Conservation (phyloP, 164 flowering plant species). For the Echeveria elegans region DNA sequence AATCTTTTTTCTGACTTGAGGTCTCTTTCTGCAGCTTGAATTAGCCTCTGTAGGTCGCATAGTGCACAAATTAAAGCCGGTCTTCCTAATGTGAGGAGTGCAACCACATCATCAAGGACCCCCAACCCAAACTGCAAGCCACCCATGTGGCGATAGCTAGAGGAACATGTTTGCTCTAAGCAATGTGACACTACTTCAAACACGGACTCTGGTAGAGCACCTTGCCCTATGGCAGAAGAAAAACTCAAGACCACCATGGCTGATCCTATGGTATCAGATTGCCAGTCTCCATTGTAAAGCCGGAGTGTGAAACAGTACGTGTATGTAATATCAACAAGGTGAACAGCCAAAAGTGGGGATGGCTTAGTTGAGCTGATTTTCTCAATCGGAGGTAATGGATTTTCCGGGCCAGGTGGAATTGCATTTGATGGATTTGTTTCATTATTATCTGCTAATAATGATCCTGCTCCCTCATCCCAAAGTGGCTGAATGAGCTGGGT, state of each 20-base stretch:
- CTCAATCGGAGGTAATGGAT: slow-evolving; percentile 44
- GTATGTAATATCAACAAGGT: slow-evolving; percentile 73
- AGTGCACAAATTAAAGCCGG: slow-evolving; percentile 53
- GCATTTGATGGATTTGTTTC: slow-evolving; percentile 23
- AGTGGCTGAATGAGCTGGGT: slow-evolving; percentile 55
- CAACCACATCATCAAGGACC: slow-evolving; percentile 48
- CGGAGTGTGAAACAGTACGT: slow-evolving; percentile 87
- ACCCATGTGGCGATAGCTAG: slow-evolving; percentile 56
- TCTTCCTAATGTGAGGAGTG: slow-evolving; percentile 42
- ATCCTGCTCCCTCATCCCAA: slow-evolving; percentile 15
- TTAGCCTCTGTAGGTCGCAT: slow-evolving; percentile 54
- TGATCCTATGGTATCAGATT: slow-evolving; percentile 58
- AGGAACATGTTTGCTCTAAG: slow-evolving; percentile 74
- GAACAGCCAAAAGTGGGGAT: slow-evolving; percentile 63
- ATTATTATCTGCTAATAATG: slow-evolving; percentile 13
- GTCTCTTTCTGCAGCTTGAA: slow-evolving; percentile 45
- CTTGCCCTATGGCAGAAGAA: slow-evolving; percentile 63
- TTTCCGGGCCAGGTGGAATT: slow-evolving; percentile 72
- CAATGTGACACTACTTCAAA: slow-evolving; percentile 49
- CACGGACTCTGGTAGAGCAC: slow-evolving; percentile 54
- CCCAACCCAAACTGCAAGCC: slow-evolving; percentile 58
- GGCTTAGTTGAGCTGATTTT: slow-evolving; percentile 51
- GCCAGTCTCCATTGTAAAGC: slow-evolving; percentile 90
- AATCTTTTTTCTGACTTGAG: slow-evolving; percentile 36
- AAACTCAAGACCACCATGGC: slow-evolving; percentile 43